Conservation (phyloP, 345 rosid genomes). For the Hypericum perforatum region DNA sequence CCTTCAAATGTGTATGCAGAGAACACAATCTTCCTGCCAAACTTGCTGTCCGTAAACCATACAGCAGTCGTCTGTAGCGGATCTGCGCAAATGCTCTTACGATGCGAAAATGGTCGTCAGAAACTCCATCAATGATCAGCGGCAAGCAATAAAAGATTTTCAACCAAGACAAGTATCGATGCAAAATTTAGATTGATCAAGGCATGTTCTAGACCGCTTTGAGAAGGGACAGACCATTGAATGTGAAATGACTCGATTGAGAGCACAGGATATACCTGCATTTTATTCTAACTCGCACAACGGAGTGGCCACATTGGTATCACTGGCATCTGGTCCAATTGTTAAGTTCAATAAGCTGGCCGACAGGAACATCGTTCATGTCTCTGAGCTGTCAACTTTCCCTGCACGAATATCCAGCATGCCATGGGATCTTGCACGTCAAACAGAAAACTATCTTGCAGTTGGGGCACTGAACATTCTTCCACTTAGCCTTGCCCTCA, state of each 20-base stretch:
- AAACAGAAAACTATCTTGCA: slow-evolving; percentile 26
- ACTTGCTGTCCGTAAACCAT: no score
- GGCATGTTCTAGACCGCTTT: not conserved
- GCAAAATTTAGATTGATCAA: not conserved
- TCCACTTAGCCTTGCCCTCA: slow-evolving; percentile 19
- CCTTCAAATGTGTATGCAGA: no score
- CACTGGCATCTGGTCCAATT: slow-evolving; percentile 23
- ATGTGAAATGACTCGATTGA: no score
- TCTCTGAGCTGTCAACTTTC: slow-evolving; percentile 16
- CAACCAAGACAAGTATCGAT: not conserved
- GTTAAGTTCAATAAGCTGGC: no score
- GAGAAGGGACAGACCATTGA: no score
- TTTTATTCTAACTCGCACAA: slow-evolving; percentile 14
- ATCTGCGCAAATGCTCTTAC: no score
- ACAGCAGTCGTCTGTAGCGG: no score
- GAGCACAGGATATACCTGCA: slow-evolving; percentile 18
- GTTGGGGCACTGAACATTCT: slow-evolving; percentile 17
- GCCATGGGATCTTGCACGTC: slow-evolving; percentile 18
- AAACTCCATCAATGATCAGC: no score
- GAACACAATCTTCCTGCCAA: no score
- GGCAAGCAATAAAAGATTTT: no score
- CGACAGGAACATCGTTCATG: slow-evolving; percentile 17
- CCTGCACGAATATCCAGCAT: slow-evolving; percentile 14
- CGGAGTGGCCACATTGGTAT: slow-evolving; percentile 20
- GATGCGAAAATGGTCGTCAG: no score